Evolutionary conservation across 2,329 filamentous ascomycete species (phyloP), one percentile per base, ranked within the genome.

Genomic region (Pseudogymnoascus sp.): DNA sequence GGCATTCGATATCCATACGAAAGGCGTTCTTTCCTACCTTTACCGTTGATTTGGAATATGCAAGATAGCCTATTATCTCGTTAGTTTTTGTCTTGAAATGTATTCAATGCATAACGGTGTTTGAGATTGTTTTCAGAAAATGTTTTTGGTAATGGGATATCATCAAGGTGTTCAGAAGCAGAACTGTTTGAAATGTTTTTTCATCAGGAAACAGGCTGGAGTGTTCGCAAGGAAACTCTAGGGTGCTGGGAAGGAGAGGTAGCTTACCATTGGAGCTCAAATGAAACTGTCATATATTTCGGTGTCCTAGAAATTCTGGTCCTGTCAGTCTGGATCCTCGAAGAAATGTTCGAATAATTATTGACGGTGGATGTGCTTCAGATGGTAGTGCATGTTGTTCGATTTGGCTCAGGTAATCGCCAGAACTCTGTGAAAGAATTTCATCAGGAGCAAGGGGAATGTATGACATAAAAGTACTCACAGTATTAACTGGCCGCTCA

Each of bases 361-460:
- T 22, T 30, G 57, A 60, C 14, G 58, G 6, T 57, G 61, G 25
- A 60, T 47, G 61, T 69, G 76, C 75, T 85, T 83, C 85, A 88
- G 85, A 88, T 88, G 85, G 85, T 88, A 86, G 84, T 88, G 85
- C 85, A 88, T 88, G 85, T 87, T 80, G 69, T 70, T 72, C 70
- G 66, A 69, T 62, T 53, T 71, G 70, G 70, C 68, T 71, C 71
- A 73, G 69, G 70, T 65, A 63, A 67, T 73, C 71, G 66, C 71
- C 69, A 57, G 64, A 69, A 68, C 65, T 58, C 59, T 65, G 65
- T 66, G 67, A 68, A 68, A 67, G 65, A 63, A 64, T 58, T 70
- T 70, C 67, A 70, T 70, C 69, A 70, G 66, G 68, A 71, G 69
- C 70, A 58, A 22, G 41, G 53, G 62, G 60, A 60, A 61, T 58